phyloP scores from a whole-genome alignment of 2,329 filamentous ascomycete species.

The Dothidotthia symphoricarpi region DNA sequence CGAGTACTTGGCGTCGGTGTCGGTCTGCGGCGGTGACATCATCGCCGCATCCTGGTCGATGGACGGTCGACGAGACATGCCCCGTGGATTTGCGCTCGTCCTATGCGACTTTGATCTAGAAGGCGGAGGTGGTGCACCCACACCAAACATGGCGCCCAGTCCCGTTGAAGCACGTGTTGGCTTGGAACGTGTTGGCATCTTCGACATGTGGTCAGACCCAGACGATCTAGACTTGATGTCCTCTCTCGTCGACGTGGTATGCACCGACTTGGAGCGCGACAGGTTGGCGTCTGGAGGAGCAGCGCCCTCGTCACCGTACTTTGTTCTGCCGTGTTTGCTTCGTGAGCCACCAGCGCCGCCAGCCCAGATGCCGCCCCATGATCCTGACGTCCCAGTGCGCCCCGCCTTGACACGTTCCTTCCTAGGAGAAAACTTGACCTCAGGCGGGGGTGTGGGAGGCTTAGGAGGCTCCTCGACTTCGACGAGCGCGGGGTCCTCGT shows the following conservation, averaged over 20 bases:
- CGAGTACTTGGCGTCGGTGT: constrained; percentile 58
- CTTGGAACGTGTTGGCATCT: constrained; percentile 49
- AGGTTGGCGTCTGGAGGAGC: constrained; percentile 45
- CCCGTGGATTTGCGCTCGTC: constrained; percentile 56
- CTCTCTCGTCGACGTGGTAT: constrained; percentile 50
- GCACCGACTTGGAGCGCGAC: constrained; percentile 57
- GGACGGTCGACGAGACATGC: constrained; percentile 66
- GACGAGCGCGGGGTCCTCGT: constrained; percentile 18
- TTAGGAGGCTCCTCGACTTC: constrained; percentile 27
- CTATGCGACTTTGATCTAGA: constrained; percentile 69
- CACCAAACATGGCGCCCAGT: constrained; percentile 62
- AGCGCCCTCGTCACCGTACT: constrained; percentile 33
- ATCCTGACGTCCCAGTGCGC: constrained; percentile 63
- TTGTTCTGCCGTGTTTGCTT: constrained; percentile 43
- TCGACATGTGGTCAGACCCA: constrained; percentile 66
- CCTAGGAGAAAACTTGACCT: constrained; percentile 54
- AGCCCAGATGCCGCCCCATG: constrained; percentile 74
- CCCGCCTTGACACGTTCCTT: constrained; percentile 77
- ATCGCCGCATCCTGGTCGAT: constrained; percentile 65
- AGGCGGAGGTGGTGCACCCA: constrained; percentile 49
- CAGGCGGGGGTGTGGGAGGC: constrained; percentile 51
- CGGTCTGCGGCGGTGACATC: constrained; percentile 70
- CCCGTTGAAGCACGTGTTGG: constrained; percentile 59
- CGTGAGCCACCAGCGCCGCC: constrained; percentile 55
- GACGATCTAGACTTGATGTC: constrained; percentile 68